Evolutionary conservation across 2,329 filamentous ascomycete genomes (phyloP), one percentile per base, ranked within the genome.

Genomic region (Fusarium udum): DNA sequence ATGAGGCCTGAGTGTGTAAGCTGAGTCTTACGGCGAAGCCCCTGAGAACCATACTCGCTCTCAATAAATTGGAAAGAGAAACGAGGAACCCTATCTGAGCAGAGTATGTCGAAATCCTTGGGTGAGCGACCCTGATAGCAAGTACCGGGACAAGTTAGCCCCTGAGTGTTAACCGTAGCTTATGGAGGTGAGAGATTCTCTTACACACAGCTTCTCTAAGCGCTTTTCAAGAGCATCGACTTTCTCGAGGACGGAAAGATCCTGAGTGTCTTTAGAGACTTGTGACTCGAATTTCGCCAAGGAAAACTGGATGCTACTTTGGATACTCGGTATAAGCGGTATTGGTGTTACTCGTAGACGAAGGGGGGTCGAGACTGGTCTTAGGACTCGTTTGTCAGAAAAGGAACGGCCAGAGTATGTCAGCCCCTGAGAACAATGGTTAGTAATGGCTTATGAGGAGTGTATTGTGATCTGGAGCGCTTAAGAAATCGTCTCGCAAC

Each of bases 381-480:
- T 1, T 18, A 2, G n/a, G 28, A 34, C 11, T 34, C 2, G 14
- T 22, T 22, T 34, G n/a, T n/a, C n/a, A 12, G 31, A 34, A 14
- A 45, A 48, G 7, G 5, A 48, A 15, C 3, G 18, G 7, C 24
- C 31, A n/a, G 7, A 36, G 6, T 7, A 16, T 28, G 26, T 4
- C 4, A 28, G 3, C 2, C n/a, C 18, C 39, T 36, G 4, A 45
- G 1, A 16, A 6, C 1, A 22, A 9, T 24, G 10, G 22, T 13
- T 16, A 36, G 18, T 0, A n/a, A 10, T 57, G 0, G 4, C 13
- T 20, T 45, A 12, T 9, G 15, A 15, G 1, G 1, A 24, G 28
- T 34, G 3, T 2, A 20, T 24, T 34, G 9, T 15, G 12, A 11
- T 7, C 9, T 20, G 24, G 22, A 57, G n/a, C 20, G 45, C 32